These are phyloP conservation scores for Diaporthe humulicola DNA, from an alignment of 2,329 filamentous ascomycete genomes.

Conservation along the genomic window DNA sequence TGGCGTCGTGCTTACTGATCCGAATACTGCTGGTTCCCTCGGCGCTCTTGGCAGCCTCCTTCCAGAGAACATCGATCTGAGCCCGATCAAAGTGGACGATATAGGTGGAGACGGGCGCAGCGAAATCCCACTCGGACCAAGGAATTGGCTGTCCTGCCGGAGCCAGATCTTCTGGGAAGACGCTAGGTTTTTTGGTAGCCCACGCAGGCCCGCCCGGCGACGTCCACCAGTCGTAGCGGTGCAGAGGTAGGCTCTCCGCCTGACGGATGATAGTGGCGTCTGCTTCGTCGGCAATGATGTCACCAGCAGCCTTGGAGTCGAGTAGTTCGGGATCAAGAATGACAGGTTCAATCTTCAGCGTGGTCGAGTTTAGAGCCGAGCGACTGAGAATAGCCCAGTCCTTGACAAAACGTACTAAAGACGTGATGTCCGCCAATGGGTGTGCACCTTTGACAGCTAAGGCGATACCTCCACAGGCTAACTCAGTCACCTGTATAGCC, in stretches of 20 bases:
- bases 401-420: background rate
- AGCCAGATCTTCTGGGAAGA: background rate
- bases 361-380: background rate
- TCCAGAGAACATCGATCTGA: background rate
- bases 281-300: conserved; percentile 9
- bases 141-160: background rate
- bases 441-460: conserved; percentile 5
- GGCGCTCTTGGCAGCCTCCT: background rate
- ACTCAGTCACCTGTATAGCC: conserved; percentile 3
- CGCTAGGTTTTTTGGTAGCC: background rate
- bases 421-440: conserved; percentile 1
- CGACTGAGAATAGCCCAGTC: conserved; percentile 3
- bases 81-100: background rate
- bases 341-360: background rate
- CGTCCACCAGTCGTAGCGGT: conserved; percentile 15
- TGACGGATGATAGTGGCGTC: background rate
- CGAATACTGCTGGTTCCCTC: background rate
- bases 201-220: conserved; percentile 11
- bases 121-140: conserved; percentile 7
- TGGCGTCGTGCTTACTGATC: conserved; percentile 3
- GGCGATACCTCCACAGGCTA: conserved; percentile 5
- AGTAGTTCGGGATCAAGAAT: background rate
- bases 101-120: background rate
- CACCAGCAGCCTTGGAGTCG: conserved; percentile 1
- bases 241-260: conserved; percentile 2